Base-by-base conservation (phyloP, 2,329 filamentous ascomycete species). In the Magnaporthiopsis rhizophila region DNA sequence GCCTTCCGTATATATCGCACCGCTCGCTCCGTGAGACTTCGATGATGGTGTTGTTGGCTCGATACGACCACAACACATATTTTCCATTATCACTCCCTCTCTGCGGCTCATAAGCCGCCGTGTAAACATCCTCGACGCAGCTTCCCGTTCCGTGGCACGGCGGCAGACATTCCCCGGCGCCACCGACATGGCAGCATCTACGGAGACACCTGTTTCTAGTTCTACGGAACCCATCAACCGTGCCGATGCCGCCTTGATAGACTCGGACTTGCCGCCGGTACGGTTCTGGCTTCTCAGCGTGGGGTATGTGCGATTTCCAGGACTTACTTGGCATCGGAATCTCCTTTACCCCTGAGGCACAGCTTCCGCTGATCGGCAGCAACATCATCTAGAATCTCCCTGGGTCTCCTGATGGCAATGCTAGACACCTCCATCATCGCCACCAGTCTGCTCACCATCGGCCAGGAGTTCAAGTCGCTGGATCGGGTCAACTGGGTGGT, bases 361-460 rank as follows among this genome's bases (percentile, higher is more conserved):
- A 1, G n/a, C 8, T 24, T 53, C 2, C 45, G 21, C 45, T 53
- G 45, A 24, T 21, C n/a, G 38, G 38, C 38, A 15, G 38, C 3
- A 3, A 45, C 38, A 50, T 7, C 21, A 2, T 45, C 21, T 53
- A 85, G 81, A 21, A 72, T 84, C 18, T 79, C 76, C 26, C 72
- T 81, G 7, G 84, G 83, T 3, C 76, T 87, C 0, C 83, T 86
- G 63, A 77, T 87, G 61, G 82, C 85, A 34, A 79, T 86, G 68
- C 71, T 86, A n/a, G 84, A 87, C 70, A 80, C 81, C 1, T 84
- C 84, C 3, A 86, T 87, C 53, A 81, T 87, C 1, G 83, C 84
- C 1, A 86, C 84, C 15, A 82, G 81, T 59, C 72, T 87, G 12
- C 82, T 82, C 68, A 76, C 76, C n/a, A 86, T 87, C 60, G 81